phyloP scores from a whole-genome alignment of 768 basidiomycete species.

The Pilatotrama ljubarskyi region DNA sequence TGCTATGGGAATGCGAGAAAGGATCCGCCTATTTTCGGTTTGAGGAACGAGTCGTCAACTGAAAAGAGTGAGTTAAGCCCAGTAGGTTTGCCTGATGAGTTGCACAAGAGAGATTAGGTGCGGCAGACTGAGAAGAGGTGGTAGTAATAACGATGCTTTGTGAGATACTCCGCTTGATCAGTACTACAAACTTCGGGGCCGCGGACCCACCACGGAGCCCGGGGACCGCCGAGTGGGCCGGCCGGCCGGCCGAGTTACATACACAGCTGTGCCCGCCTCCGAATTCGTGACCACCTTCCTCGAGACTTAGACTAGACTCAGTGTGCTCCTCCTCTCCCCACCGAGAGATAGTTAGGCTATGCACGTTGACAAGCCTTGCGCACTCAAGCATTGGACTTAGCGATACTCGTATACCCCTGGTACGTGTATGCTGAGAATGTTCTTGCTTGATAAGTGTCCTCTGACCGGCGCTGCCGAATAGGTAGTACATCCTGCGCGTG shows the following conservation, averaged over 20 bases:
- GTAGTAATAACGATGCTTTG: constrained; percentile 18
- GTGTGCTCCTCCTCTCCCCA: too few relatives aligned
- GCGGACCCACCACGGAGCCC: not conserved
- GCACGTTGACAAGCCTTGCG: too few relatives aligned
- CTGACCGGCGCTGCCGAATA: too few relatives aligned
- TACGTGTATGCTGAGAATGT: too few relatives aligned
- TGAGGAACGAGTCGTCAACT: constrained; percentile 10
- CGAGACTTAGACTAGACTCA: too few relatives aligned
- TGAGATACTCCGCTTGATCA: constrained; percentile 19
- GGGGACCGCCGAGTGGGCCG: not conserved
- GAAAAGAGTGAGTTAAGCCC: constrained; percentile 13
- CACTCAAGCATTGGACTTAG: too few relatives aligned
- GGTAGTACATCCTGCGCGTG: too few relatives aligned
- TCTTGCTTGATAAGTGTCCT: too few relatives aligned
- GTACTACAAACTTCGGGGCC: constrained; percentile 10
- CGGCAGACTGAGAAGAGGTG: not conserved
- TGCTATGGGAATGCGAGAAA: not conserved
- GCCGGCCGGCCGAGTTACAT: not conserved
- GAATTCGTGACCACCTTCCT: too few relatives aligned
- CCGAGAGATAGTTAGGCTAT: too few relatives aligned
- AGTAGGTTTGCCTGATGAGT: not conserved
- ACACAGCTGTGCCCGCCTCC: not conserved
- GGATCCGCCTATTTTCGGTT: not conserved
- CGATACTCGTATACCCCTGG: too few relatives aligned
- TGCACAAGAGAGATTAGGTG: constrained; percentile 13